Evolutionary conservation across 2,329 filamentous ascomycete genomes (phyloP), one percentile per base, ranked within the genome.

Genomic region (Colletotrichum destructivum): DNA sequence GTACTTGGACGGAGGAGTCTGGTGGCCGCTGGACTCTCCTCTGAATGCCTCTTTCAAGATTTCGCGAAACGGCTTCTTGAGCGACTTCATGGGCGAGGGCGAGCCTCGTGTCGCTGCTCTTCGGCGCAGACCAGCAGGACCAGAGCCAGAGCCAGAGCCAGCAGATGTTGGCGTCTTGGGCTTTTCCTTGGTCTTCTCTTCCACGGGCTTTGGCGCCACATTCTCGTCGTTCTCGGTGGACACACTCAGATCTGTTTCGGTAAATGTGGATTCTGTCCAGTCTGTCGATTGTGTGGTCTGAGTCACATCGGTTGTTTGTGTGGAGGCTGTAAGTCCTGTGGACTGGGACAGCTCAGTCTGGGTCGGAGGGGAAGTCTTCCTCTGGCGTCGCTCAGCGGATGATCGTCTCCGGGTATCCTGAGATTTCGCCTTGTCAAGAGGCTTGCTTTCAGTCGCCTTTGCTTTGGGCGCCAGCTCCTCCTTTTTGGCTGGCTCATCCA

Each of bases 1-100:
- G 71, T 89, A 89, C 35, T 84, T 82, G 71, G 82, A 82, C 1
- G 85, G 83, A 16, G 83, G 82, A 6, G 85, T 80, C 23, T 82
- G 81, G 69, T 86, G 82, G 12, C 83, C 83, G 3, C 80, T 84
- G 2, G 90, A 91, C 77, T 92, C 89, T 40, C 90, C 90, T 49
- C 86, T 86, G 75, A 92, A 92, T 4, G 89, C 90, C 72, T 90
- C 89, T 65, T 88, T 88, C 11, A 92, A 80, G 56, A 86, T 85
- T 51, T 90, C 90, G 26, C 90, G 85, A 65, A 92, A 84, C 0
- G 87, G 87, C 46, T 84, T 84, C 76, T 87, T 90, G 2, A 76
- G 79, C 0, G 83, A 73, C 76, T 88, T 91, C 8, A 84, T 64
- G 0, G 88, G 85, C 7, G 88, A 86, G 1, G 87, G 81, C 2